Evolutionary conservation across 1,284 basidiomycete species (phyloP), one percentile per base, ranked within the genome.

Genomic region (Rhodotorula sp.): DNA sequence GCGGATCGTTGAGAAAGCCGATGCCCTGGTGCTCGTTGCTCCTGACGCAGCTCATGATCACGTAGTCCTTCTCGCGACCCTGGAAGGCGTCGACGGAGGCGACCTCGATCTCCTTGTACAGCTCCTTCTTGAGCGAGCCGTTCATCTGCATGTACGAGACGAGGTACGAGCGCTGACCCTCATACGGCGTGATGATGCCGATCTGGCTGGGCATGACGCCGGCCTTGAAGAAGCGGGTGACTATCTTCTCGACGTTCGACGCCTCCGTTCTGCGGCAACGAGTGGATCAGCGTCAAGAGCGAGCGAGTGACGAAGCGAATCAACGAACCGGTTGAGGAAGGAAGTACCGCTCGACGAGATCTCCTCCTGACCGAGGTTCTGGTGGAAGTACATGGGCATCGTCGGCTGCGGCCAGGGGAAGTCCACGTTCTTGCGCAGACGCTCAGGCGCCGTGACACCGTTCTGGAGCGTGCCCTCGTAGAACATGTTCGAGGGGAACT

Each of bases 401-500:
- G 94, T 92, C n/a, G 91, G 89, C 46, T 92, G 87, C 7, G 96
- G 96, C 96, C 96, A 99, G 1, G 96, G 96, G 82, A 99, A 99
- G 80, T 99, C 95, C 61, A 99, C 92, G 76, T 97, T 93, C 84
- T 94, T 96, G 81, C 94, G 87, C 75, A 99, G 83, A 56, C 96
- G 87, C 80, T 99, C 96, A 2, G 96, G 95, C 18, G 96, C 96
- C 16, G 96, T 99, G 68, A 99, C 96, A 81, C 96, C 96, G 80
- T 99, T 99, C 83, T 99, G 96, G 56, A 99, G 83, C 0, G 94
- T 96, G 28, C 96, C 96, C 80, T 99, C 96, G 82, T 99, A 99
- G 83, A 99, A 99, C 95, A 99, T 98, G 82, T 99, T 99, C 71
- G 93, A 96, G 1, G 96, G 95, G 83, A 99, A 99, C 81, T 99